phyloP scores from a whole-genome alignment of 2,329 filamentous ascomycete species.

The Byssoonygena ceratinophila region DNA sequence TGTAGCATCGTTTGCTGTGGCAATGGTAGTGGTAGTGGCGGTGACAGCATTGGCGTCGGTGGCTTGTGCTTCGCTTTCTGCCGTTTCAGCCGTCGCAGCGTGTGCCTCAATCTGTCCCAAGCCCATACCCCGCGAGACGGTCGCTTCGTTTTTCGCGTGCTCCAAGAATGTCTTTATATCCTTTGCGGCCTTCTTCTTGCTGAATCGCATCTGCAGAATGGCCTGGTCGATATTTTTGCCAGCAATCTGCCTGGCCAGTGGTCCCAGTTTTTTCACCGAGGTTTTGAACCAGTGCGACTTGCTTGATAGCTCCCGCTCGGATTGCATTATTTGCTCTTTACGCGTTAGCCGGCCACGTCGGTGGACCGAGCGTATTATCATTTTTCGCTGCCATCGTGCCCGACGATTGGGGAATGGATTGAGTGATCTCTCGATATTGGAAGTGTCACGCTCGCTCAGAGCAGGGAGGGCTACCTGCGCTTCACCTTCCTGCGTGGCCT shows the following conservation, averaged over 20 bases:
- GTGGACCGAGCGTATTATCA: slow-evolving; percentile 65
- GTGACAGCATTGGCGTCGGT: not conserved
- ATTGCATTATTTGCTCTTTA: slow-evolving; percentile 56
- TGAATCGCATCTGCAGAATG: slow-evolving; percentile 88
- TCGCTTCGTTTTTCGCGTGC: slow-evolving; percentile 67
- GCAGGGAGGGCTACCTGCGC: slow-evolving; percentile 13
- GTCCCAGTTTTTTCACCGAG: slow-evolving; percentile 80
- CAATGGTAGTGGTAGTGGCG: not conserved
- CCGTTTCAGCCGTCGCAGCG: not conserved
- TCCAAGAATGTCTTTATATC: slow-evolving; percentile 72
- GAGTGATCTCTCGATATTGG: slow-evolving; percentile 51
- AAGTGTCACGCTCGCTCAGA: slow-evolving; percentile 35
- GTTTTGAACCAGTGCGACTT: slow-evolving; percentile 70
- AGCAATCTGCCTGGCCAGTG: slow-evolving; percentile 74
- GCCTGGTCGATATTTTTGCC: slow-evolving; percentile 93
- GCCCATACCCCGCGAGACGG: slow-evolving; percentile 77
- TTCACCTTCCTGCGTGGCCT: slow-evolving; percentile 14
- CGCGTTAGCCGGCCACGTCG: slow-evolving; percentile 57
- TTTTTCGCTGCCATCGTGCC: slow-evolving; percentile 68
- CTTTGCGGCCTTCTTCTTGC: slow-evolving; percentile 79
- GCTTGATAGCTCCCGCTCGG: slow-evolving; percentile 47
- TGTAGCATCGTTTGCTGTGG: not conserved
- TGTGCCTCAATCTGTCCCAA: slow-evolving; percentile 36
- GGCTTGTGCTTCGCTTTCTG: slow-evolving; percentile 12
- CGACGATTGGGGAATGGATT: slow-evolving; percentile 67